A percentile compares a stretch with the other conserved stretches of the same genome.
Conservation (phyloP, 768 basidiomycete genomes). For the Boletus coccyginus region DNA sequence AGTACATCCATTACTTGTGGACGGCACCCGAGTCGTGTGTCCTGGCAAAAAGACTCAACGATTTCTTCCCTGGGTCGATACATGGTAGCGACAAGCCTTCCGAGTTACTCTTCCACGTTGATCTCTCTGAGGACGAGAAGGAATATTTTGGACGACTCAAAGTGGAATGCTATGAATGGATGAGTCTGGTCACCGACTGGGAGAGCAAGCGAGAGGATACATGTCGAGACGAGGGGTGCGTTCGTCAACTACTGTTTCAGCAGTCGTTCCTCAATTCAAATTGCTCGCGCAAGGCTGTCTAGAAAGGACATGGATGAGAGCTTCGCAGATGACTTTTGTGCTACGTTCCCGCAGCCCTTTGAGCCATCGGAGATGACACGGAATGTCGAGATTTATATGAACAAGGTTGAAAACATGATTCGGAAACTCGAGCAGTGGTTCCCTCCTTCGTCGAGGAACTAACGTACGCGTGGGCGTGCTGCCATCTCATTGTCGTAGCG, state of each 20-base stretch:
- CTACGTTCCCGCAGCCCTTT: constrained; percentile 18
- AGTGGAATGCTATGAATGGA: constrained; percentile 18
- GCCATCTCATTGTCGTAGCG: not conserved
- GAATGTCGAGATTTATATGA: constrained; percentile 25
- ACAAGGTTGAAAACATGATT: constrained; percentile 26
- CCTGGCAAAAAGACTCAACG: constrained; percentile 16
- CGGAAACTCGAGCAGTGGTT: constrained; percentile 26
- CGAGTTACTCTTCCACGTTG: constrained; percentile 20
- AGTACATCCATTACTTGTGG: constrained; percentile 32
- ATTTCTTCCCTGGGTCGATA: constrained; percentile 30
- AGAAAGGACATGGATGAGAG: constrained; percentile 7
- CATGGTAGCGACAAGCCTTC: constrained; percentile 13
- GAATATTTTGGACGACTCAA: constrained; percentile 16
- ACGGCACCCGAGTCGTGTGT: constrained; percentile 27
- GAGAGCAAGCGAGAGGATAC: constrained; percentile 12
- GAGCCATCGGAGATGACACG: constrained; percentile 6
- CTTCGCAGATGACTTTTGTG: constrained; percentile 25
- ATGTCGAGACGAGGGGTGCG: constrained; percentile 8
- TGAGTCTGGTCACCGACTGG: constrained; percentile 20
- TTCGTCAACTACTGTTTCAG: not conserved
- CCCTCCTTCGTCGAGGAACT: not conserved
- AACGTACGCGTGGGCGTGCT: no score
- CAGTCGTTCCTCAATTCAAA: not conserved
- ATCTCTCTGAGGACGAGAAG: constrained; percentile 24
- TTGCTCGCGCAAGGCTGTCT: constrained; percentile 7